A percentile compares a stretch with the other conserved stretches of the same genome.
Conservation (phyloP, 768 basidiomycete genomes). For the Kwoniella dejecticola region DNA sequence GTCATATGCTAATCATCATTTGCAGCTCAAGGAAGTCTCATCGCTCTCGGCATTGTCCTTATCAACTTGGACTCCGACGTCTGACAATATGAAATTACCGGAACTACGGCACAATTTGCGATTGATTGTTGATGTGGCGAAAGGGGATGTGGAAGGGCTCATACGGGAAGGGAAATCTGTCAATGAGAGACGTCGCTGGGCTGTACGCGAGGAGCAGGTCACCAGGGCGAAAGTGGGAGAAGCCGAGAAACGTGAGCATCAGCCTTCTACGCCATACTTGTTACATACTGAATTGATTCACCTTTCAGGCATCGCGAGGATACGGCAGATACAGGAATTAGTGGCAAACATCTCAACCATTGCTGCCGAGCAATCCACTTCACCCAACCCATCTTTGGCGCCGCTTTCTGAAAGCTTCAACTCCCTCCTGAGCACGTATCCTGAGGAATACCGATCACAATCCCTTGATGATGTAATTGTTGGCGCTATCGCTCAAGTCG, state of each 20-base stretch:
- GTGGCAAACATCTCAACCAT: conserved; percentile 68
- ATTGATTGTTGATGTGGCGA: conserved; percentile 78
- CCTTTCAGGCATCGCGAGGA: conserved; percentile 69
- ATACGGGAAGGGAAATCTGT: conserved; percentile 85
- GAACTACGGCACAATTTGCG: conserved; percentile 96
- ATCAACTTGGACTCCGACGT: conserved; percentile 76
- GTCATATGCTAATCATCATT: background rate
- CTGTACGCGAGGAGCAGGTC: conserved; percentile 69
- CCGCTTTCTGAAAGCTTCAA: conserved; percentile 73
- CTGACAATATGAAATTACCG: conserved; percentile 84
- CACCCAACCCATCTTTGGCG: conserved; percentile 72
- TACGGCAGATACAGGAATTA: conserved; percentile 75
- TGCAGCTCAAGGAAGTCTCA: conserved; percentile 81
- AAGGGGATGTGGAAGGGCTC: conserved; percentile 80
- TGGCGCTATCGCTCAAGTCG: conserved; percentile 80
- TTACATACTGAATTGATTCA: conserved; percentile 4
- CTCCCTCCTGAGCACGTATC: conserved; percentile 69
- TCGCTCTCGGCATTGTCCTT: conserved; percentile 78
- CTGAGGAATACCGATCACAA: conserved; percentile 74
- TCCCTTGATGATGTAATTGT: conserved; percentile 88
- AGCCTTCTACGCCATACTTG: background rate
- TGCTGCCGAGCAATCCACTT: conserved; percentile 65
- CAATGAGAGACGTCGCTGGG: conserved; percentile 73
- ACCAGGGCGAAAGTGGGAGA: conserved; percentile 70
- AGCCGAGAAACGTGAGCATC: conserved; percentile 68